phyloP scores from a whole-genome alignment of 345 rosid species.

The Eucalyptus caleyi region DNA sequence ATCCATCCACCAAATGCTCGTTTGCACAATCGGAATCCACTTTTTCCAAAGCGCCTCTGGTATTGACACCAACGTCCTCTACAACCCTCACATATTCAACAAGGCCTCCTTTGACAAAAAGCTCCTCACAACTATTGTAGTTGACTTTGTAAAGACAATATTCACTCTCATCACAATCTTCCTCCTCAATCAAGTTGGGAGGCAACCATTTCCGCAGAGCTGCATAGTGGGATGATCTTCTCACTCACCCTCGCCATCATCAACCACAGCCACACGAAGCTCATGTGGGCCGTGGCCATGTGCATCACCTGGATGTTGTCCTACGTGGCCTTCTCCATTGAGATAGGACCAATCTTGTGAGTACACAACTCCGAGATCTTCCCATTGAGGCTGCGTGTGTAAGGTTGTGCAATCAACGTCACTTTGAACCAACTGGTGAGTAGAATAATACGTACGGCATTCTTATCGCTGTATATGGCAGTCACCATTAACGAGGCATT shows the following conservation, averaged over 20 bases:
- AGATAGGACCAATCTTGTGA: neutral
- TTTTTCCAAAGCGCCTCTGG: constrained; percentile 64
- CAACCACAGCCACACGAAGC: neutral
- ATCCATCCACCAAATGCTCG: constrained; percentile 23
- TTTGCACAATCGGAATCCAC: constrained; percentile 55
- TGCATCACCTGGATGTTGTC: neutral
- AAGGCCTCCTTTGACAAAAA: constrained; percentile 32
- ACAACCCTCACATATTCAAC: constrained; percentile 53
- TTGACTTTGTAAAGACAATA: neutral
- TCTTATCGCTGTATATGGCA: neutral
- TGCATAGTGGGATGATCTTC: neutral
- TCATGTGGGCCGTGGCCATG: neutral
- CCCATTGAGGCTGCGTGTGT: neutral
- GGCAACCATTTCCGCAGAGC: neutral
- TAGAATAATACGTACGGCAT: neutral
- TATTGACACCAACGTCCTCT: constrained; percentile 60
- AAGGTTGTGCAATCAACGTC: neutral
- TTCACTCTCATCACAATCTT: neutral
- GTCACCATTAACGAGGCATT: constrained; percentile 14
- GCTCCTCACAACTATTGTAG: constrained; percentile 8
- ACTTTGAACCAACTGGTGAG: neutral
- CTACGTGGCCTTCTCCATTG: neutral
- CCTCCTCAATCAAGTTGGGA: neutral
- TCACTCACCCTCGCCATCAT: neutral
- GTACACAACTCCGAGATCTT: neutral